These are phyloP conservation scores for Wickerhamomyces canadensis DNA, from an alignment of 805 yeast genomes.

Conservation along the genomic window DNA sequence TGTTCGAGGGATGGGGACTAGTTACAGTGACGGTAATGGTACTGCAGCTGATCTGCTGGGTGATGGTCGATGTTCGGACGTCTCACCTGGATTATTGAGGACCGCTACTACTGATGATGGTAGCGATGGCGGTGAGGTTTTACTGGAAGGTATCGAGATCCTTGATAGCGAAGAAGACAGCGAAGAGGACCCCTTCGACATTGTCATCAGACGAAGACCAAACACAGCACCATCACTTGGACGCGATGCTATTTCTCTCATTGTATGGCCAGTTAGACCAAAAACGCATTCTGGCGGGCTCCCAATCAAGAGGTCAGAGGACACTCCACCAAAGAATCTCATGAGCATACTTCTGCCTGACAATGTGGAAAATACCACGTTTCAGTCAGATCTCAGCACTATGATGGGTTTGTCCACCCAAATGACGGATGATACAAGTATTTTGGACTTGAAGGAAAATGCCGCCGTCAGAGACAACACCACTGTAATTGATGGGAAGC, in stretches of 20 bases:
- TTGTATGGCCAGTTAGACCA: conserved; percentile 2
- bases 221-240: not conserved
- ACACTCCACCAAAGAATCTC: not conserved
- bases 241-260: not conserved
- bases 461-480: not conserved
- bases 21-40: not conserved
- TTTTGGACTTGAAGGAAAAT: too few species aligned
- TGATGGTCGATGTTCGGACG: not conserved
- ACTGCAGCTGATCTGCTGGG: not conserved
- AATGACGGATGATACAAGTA: not conserved
- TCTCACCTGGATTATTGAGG: not conserved
- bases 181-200: conserved; percentile 11
- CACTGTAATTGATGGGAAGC: not conserved
- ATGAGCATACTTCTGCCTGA: conserved; percentile 8
- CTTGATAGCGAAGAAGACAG: conserved; percentile 19
- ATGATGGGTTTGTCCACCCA: not conserved
- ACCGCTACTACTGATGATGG: not conserved
- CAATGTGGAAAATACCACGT: conserved; percentile 1
- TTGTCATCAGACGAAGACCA: conserved; percentile 2
- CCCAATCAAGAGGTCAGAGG: not conserved
- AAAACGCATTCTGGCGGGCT: conserved; percentile 4
- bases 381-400: conserved; percentile 4
- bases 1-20: not conserved
- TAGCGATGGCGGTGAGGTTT: conserved; percentile 1
- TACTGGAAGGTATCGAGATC: conserved; percentile 10